Percentiles rank a stretch among this genome's conserved stretches.
These are phyloP conservation scores for Paraphoma chrysanthemicola DNA, from an alignment of 2,329 filamentous ascomycete species.

Conservation along the genomic window DNA sequence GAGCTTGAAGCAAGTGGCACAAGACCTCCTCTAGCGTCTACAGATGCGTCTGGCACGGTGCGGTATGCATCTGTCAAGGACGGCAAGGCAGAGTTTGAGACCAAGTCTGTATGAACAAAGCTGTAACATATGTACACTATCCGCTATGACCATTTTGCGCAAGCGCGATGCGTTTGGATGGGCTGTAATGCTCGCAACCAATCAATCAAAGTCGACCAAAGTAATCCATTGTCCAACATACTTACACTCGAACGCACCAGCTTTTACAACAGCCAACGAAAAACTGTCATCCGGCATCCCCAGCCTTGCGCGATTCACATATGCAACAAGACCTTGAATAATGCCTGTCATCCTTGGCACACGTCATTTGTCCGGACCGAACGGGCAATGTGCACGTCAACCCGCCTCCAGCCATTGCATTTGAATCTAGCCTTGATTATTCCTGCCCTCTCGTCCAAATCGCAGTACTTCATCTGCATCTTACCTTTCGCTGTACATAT, in stretches of 20 bases:
- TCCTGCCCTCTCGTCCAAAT: too few relatives aligned
- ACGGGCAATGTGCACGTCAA: not conserved
- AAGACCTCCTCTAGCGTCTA: conserved; percentile 20
- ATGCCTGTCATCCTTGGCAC: conserved; percentile 10
- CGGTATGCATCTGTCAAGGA: conserved; percentile 34
- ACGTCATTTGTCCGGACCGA: conserved; percentile 12
- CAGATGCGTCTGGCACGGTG: conserved; percentile 22
- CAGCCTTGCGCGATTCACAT: not conserved
- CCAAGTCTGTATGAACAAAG: conserved; percentile 7
- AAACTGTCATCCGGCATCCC: not conserved
- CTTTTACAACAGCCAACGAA: not conserved
- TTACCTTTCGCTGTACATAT: not conserved
- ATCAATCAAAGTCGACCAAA: not conserved
- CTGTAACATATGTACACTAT: conserved; percentile 21
- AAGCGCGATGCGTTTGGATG: too few relatives aligned
- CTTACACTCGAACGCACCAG: too few relatives aligned
- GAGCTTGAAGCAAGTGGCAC: conserved; percentile 30
- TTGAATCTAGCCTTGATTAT: not conserved
- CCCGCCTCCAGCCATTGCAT: not conserved
- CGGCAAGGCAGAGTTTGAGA: conserved; percentile 38
- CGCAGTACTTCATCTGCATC: too few relatives aligned
- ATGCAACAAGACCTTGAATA: conserved; percentile 17
- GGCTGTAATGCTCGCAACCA: not conserved
- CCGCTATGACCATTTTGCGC: not conserved
- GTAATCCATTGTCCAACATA: too few relatives aligned